These are phyloP conservation scores for Pseudopyrenochaeta lycopersici DNA, from an alignment of 2,329 filamentous ascomycete genomes.

Conservation along the genomic window DNA sequence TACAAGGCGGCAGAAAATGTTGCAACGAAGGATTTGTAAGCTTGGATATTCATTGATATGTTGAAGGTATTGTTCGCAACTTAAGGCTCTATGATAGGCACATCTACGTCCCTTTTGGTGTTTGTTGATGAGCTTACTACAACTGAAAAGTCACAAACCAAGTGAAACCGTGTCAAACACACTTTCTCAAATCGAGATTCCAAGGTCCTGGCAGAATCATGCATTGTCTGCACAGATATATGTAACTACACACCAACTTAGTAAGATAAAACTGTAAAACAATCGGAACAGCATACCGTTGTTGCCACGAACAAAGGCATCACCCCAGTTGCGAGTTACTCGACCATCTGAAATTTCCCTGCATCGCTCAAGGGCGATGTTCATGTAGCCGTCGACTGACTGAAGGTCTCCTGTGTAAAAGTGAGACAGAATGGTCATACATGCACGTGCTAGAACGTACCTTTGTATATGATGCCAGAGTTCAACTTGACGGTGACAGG, in stretches of 20 bases:
- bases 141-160: too few relatives aligned
- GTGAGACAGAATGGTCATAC: constrained; percentile 11
- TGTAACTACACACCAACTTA: constrained; percentile 32
- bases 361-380: constrained; percentile 96
- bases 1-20: too few relatives aligned
- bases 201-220: constrained; percentile 7
- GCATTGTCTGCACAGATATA: constrained; percentile 44
- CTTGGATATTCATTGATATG: too few relatives aligned
- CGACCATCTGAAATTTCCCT: constrained; percentile 89
- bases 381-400: constrained; percentile 99
- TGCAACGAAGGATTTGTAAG: too few relatives aligned
- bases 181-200: neutral
- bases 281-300: constrained; percentile 70
- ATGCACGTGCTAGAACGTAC: constrained; percentile 56
- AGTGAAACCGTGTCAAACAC: too few relatives aligned
- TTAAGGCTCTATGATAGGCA: too few relatives aligned
- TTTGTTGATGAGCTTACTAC: too few relatives aligned
- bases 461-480: constrained; percentile 98
- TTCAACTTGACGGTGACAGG: constrained; percentile 97
- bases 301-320: constrained; percentile 95
- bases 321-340: constrained; percentile 84
- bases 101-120: too few relatives aligned
- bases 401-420: constrained; percentile 81
- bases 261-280: neutral
- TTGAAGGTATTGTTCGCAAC: too few relatives aligned